phyloP scores from a whole-genome alignment of 352 stramenopile genomes.

The Thraustotheca clavata region DNA sequence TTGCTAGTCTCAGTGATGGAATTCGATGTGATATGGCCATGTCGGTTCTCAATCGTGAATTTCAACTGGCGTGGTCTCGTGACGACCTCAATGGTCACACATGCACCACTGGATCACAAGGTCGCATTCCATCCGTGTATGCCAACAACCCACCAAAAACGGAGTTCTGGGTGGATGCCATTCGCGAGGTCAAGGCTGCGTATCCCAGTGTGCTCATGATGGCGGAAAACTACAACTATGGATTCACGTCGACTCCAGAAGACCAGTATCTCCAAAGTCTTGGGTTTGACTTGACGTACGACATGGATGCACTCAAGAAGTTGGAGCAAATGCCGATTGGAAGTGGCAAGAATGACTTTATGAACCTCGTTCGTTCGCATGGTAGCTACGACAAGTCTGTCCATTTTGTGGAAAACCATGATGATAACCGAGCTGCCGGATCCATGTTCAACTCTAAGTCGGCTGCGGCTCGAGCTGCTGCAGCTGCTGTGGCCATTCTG shows the following conservation, averaged over 20 bases:
- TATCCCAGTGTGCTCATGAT: not conserved
- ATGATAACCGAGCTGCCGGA: not conserved
- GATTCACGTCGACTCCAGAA: not conserved
- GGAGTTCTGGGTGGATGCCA: not conserved
- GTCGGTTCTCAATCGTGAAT: not conserved
- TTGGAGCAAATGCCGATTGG: not conserved
- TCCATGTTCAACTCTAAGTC: not conserved
- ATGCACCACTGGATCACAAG: not conserved
- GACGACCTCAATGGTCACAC: not conserved
- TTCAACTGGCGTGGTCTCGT: not conserved
- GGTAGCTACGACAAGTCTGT: not conserved
- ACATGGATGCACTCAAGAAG: slow-evolving; percentile 4
- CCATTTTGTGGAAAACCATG: slow-evolving; percentile 1
- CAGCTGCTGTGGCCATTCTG: not conserved
- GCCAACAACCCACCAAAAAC: not conserved
- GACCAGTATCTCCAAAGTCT: not conserved
- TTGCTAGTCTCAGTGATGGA: not conserved
- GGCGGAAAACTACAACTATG: slow-evolving; percentile 7
- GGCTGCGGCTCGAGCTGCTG: not conserved
- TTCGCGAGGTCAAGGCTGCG: not conserved
- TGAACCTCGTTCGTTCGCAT: not conserved
- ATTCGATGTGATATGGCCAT: slow-evolving; percentile 8
- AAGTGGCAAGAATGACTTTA: not conserved
- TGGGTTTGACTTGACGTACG: not conserved
- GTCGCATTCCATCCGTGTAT: not conserved